phyloP scores from a whole-genome alignment of 495 filamentous ascomycete genomes.

The Collariella sp. region DNA sequence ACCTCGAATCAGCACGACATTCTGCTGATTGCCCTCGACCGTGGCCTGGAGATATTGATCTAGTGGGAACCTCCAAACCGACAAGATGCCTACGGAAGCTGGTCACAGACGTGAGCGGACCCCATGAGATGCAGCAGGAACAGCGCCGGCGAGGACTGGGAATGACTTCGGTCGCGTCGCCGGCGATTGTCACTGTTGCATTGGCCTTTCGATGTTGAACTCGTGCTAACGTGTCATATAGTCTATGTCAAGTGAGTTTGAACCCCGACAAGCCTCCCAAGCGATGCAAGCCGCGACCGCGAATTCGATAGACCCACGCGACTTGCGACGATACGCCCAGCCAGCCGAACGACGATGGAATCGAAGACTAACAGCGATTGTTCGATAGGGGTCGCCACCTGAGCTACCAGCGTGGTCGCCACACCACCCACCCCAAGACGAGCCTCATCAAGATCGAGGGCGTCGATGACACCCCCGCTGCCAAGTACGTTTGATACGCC shows the following conservation, averaged over 20 bases:
- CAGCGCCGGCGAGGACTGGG: slow-evolving; percentile 2
- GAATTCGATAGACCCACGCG: slow-evolving; percentile 6
- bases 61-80: slow-evolving; percentile 31
- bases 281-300: background rate
- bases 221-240: slow-evolving; percentile 38
- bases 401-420: slow-evolving; percentile 86
- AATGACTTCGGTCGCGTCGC: slow-evolving; percentile 4
- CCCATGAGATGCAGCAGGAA: slow-evolving; percentile 1
- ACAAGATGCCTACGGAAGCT: slow-evolving; percentile 75
- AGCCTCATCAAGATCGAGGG: slow-evolving; percentile 95
- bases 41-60: slow-evolving; percentile 26
- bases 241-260: slow-evolving; percentile 88
- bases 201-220: slow-evolving; percentile 1
- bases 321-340: background rate
- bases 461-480: slow-evolving; percentile 77
- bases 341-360: background rate
- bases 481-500: slow-evolving; percentile 53
- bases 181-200: slow-evolving; percentile 5
- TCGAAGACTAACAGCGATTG: slow-evolving; percentile 25
- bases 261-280: slow-evolving; percentile 22
- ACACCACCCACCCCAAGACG: slow-evolving; percentile 74
- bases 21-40: slow-evolving; percentile 28
- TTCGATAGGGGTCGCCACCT: slow-evolving; percentile 73
- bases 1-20: slow-evolving; percentile 32
- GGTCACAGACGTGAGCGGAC: slow-evolving; percentile 72